Percentiles rank a stretch among this genome's conserved stretches.
phyloP scores from a whole-genome alignment of 495 filamentous ascomycete genomes.

The Aspergillus indologenus region DNA sequence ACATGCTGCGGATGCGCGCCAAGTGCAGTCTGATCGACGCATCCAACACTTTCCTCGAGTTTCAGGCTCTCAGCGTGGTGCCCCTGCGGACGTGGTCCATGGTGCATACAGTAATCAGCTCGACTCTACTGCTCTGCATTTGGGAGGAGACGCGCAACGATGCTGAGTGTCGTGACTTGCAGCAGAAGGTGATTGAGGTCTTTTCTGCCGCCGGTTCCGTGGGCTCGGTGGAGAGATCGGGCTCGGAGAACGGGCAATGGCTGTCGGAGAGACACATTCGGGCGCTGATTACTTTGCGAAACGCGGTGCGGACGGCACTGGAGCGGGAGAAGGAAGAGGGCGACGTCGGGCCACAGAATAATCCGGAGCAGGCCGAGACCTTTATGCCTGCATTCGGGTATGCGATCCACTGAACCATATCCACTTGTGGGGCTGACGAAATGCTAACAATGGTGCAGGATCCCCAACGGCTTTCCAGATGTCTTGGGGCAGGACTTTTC shows the following conservation, averaged over 20 bases:
- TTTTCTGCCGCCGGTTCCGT: slow-evolving; percentile 27
- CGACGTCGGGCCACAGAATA: neutral
- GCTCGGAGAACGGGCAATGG: slow-evolving; percentile 28
- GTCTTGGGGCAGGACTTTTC: slow-evolving; percentile 19
- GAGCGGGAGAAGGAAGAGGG: slow-evolving; percentile 17
- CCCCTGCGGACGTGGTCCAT: slow-evolving; percentile 39
- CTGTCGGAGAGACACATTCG: slow-evolving; percentile 35
- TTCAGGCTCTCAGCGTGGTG: slow-evolving; percentile 33
- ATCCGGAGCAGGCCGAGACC: neutral
- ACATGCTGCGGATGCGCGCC: slow-evolving; percentile 24
- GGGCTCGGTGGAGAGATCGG: slow-evolving; percentile 12
- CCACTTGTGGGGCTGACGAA: neutral
- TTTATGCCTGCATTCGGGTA: slow-evolving; percentile 7
- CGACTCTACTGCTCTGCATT: slow-evolving; percentile 36
- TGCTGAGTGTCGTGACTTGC: slow-evolving; percentile 30
- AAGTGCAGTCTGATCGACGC: slow-evolving; percentile 32
- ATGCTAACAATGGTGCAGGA: neutral
- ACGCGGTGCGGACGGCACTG: slow-evolving; percentile 20
- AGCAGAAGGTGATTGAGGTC: slow-evolving; percentile 34
- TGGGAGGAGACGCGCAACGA: slow-evolving; percentile 40
- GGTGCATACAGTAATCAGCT: slow-evolving; percentile 38
- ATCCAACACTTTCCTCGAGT: slow-evolving; percentile 34
- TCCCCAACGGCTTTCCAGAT: slow-evolving; percentile 5
- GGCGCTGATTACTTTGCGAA: slow-evolving; percentile 31
- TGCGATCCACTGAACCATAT: neutral